phyloP scores from a whole-genome alignment of 805 yeast species.

The Phaffomyces thermotolerans region DNA sequence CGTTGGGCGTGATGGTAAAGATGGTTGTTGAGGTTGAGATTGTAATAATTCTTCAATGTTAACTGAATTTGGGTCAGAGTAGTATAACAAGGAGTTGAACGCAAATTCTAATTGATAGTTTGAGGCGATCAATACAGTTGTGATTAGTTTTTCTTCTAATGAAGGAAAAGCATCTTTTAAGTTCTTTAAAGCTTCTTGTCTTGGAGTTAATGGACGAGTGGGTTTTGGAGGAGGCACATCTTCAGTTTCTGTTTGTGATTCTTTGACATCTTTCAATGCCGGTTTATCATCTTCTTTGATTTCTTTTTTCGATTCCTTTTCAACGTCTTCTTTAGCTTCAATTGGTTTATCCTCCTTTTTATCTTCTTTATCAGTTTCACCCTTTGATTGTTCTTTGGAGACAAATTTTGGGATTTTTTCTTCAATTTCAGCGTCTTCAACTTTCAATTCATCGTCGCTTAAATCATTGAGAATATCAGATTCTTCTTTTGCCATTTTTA shows the following conservation, averaged over 20 bases:
- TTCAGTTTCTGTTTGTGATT: constrained; percentile 6
- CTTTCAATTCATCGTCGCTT: constrained; percentile 3
- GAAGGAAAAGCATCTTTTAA: constrained; percentile 83
- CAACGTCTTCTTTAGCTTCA: constrained; percentile 11
- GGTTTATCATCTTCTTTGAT: neutral
- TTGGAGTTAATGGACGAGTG: constrained; percentile 57
- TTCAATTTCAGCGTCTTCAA: neutral
- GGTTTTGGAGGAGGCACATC: constrained; percentile 41
- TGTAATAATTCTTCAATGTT: constrained; percentile 35
- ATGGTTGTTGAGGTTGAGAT: constrained; percentile 23
- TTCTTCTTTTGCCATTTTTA: constrained; percentile 4
- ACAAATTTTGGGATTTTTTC: neutral
- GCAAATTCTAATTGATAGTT: constrained; percentile 77
- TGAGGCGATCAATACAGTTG: constrained; percentile 81
- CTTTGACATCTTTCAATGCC: constrained; percentile 6
- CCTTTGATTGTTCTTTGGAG: constrained; percentile 3
- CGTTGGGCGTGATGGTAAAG: constrained; percentile 29
- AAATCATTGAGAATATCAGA: constrained; percentile 1
- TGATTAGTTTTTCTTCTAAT: constrained; percentile 60
- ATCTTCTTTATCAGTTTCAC: neutral
- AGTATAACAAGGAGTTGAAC: constrained; percentile 75
- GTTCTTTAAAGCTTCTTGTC: constrained; percentile 45
- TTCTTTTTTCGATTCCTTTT: neutral
- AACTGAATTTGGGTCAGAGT: constrained; percentile 62
- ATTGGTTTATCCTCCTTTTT: neutral